These are phyloP conservation scores for Apodospora peruviana DNA, from an alignment of 495 filamentous ascomycete species.

Conservation along the genomic window DNA sequence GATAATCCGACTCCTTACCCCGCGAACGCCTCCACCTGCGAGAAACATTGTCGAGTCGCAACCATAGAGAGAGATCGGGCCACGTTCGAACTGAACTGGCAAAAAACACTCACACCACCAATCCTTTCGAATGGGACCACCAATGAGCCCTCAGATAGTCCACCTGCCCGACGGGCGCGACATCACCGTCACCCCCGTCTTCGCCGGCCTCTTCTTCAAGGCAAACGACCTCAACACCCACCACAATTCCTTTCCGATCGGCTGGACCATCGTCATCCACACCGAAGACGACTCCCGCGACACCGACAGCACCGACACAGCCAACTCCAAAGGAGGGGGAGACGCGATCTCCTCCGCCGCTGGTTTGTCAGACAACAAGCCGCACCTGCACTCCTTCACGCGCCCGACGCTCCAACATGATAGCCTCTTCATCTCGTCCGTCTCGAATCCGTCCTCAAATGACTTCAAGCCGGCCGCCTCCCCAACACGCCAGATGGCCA, in stretches of 20 bases:
- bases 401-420: conserved; percentile 71
- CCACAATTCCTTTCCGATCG: conserved; percentile 67
- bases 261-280: conserved; percentile 83
- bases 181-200: conserved; percentile 74
- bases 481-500: conserved; percentile 79
- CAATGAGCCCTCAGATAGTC: conserved; percentile 40
- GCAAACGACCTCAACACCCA: conserved; percentile 64
- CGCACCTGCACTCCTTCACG: conserved; percentile 58
- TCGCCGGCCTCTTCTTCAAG: conserved; percentile 85
- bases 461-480: conserved; percentile 76
- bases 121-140: not conserved
- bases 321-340: not conserved
- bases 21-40: not conserved
- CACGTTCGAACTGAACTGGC: no score
- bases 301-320: conserved; percentile 11
- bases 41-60: not conserved
- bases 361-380: conserved; percentile 11
- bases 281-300: conserved; percentile 40
- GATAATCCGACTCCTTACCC: no score
- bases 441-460: conserved; percentile 71
- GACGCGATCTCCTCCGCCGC: not conserved
- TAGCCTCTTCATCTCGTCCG: conserved; percentile 82
- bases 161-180: conserved; percentile 83
- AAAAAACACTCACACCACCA: no score
- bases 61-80: not conserved